Base-by-base conservation (phyloP, 2,329 filamentous ascomycete species). In the Neoscytalidium dimidiatum region DNA sequence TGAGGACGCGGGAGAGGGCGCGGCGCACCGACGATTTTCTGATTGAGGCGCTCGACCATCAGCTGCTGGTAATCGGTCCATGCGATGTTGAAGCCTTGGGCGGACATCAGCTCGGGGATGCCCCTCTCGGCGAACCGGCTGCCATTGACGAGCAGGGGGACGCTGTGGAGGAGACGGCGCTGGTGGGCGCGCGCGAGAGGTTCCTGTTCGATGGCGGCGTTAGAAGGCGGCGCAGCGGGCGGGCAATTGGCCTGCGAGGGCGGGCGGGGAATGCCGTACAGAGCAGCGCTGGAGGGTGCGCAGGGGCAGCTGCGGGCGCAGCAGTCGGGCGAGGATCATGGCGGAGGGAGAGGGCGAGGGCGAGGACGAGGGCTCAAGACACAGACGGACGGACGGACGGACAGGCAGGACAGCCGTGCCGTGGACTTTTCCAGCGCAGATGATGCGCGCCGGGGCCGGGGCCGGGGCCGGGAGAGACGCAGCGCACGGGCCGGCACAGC, bases 51-150 rank as follows among this genome's bases (percentile, higher is more conserved):
- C 68, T 92, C 83, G 61, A 94, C 78, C 72, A 94, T 83, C 69
- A 90, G 79, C 41, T 81, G 75, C 84, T 96, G 93, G 81, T 97
- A 96, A 73, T 93, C 83, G 35, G 85, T 89, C 89, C 92, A 99
- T 57, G 93, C 89, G 63, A 92, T 85, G 64, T 90, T 80, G 78
- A 91, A 96, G 63, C 86, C 91, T 58, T 85, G 82, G 1, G 84
- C 77, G 31, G 88, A 88, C 74, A 97, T 83, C 67, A 98, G 83
- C 14, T 87, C 86, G n/a, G 87, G 85, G 5, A 97, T 83, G 66
- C 87, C 87, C 68, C 85, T 71, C 62, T 79, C 66, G 64, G 73
- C 72, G 70, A 85, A 84, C 44, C 74, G 67, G 13, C 72, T 68
- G 64, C 83, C 78, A 72, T 74, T 75, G 44, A 35, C 2, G 35